A percentile compares a stretch with the other conserved stretches of the same genome.
phyloP scores from a whole-genome alignment of 2,329 filamentous ascomycete species.

The Coleophoma crateriformis region DNA sequence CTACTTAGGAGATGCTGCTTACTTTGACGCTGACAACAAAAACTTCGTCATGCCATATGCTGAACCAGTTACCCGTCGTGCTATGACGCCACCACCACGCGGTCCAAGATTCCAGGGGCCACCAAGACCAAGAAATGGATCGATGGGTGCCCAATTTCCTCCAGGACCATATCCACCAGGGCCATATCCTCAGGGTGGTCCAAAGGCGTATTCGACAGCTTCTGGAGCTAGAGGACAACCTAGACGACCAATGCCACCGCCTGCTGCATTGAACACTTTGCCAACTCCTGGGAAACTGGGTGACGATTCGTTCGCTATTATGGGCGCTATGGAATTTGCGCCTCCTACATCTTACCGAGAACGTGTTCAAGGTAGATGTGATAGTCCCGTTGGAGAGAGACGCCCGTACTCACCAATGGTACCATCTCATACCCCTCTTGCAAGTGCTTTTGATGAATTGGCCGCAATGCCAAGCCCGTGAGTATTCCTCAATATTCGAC shows the following conservation, averaged over 20 bases:
- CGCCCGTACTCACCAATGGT: slow-evolving; percentile 71
- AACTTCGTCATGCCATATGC: slow-evolving; percentile 79
- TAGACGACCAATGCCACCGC: slow-evolving; percentile 61
- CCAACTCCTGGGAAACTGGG: slow-evolving; percentile 81
- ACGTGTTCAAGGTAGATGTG: slow-evolving; percentile 61
- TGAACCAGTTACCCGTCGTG: slow-evolving; percentile 78
- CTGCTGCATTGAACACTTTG: slow-evolving; percentile 65
- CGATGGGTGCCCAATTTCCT: slow-evolving; percentile 16
- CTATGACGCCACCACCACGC: slow-evolving; percentile 88
- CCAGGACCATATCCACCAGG: slow-evolving; percentile 53
- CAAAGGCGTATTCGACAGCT: slow-evolving; percentile 61
- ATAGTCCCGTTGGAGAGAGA: slow-evolving; percentile 58
- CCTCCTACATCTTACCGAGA: slow-evolving; percentile 66
- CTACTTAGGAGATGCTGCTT: slow-evolving; percentile 62
- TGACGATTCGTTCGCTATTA: slow-evolving; percentile 71
- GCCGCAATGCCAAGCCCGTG: slow-evolving; percentile 83
- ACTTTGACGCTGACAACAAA: slow-evolving; percentile 62
- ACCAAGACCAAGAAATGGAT: slow-evolving; percentile 12
- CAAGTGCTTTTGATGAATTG: slow-evolving; percentile 82
- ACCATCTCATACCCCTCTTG: slow-evolving; percentile 71
- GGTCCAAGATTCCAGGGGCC: slow-evolving; percentile 30
- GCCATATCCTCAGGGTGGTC: slow-evolving; percentile 32
- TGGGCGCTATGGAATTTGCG: slow-evolving; percentile 75
- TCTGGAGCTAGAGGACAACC: slow-evolving; percentile 29
- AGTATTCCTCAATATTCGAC: slow-evolving; percentile 37